A percentile compares a stretch with the other conserved stretches of the same genome.
These are phyloP conservation scores for Lyophyllum atratum DNA, from an alignment of 768 basidiomycete genomes.

Conservation along the genomic window DNA sequence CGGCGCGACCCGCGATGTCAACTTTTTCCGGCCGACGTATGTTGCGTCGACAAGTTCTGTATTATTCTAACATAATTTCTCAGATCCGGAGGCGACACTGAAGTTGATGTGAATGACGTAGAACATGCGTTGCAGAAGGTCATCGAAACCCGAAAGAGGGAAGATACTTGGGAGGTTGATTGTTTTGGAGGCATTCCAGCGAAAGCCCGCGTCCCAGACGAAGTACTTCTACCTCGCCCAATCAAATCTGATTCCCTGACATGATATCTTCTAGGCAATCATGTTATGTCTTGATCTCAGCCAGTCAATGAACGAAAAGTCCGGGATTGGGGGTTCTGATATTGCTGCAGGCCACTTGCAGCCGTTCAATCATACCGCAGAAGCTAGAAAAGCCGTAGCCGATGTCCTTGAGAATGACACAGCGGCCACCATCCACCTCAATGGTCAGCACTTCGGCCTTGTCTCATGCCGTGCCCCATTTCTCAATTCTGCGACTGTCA, in stretches of 20 bases:
- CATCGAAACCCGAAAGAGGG: slow-evolving; percentile 19
- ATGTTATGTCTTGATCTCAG: slow-evolving; percentile 29
- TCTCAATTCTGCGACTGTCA: not conserved
- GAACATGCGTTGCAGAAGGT: slow-evolving; percentile 21
- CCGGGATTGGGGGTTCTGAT: slow-evolving; percentile 17
- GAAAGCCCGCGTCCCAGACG: slow-evolving; percentile 25
- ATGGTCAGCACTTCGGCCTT: not conserved
- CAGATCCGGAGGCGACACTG: slow-evolving; percentile 28
- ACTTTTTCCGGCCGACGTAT: slow-evolving; percentile 29
- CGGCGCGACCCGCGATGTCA: slow-evolving; percentile 26
- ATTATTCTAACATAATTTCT: not conserved
- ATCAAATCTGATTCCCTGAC: not conserved
- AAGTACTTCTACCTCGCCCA: slow-evolving; percentile 12
- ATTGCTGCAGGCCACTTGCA: not conserved
- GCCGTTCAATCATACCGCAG: not conserved
- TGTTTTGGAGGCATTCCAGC: slow-evolving; percentile 22
- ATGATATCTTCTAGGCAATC: slow-evolving; percentile 22
- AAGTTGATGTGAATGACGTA: slow-evolving; percentile 31
- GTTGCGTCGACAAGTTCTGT: not conserved
- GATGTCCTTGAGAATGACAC: not conserved
- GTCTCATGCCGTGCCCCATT: not conserved
- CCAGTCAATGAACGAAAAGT: slow-evolving; percentile 24
- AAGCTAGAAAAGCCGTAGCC: not conserved
- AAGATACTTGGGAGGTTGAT: slow-evolving; percentile 31
- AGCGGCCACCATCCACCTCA: not conserved